A percentile compares a stretch with the other conserved stretches of the same genome.
Conservation (phyloP, 2,329 filamentous ascomycete species). For the Aschersonia sp. region DNA sequence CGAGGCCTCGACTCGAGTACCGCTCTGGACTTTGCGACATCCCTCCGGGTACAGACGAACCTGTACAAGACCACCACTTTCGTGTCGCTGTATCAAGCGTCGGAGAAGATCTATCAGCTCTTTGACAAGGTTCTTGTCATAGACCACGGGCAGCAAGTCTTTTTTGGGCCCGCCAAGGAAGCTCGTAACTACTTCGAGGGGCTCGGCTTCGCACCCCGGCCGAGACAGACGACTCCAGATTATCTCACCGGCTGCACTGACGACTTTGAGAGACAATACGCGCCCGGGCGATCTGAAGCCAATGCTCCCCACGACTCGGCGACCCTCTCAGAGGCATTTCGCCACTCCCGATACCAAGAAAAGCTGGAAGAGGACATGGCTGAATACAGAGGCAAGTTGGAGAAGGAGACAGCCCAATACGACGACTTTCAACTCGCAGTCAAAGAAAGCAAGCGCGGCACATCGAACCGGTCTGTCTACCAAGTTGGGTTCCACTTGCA, state of each 20-base stretch:
- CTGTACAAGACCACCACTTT: slow-evolving; percentile 75
- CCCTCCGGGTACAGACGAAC: slow-evolving; percentile 67
- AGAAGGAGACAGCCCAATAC: slow-evolving; percentile 50
- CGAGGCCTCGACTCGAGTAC: slow-evolving; percentile 55
- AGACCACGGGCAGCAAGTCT: slow-evolving; percentile 61
- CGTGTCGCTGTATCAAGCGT: slow-evolving; percentile 75
- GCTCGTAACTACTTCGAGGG: slow-evolving; percentile 63
- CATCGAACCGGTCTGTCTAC: slow-evolving; percentile 66
- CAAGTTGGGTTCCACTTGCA: slow-evolving; percentile 72
- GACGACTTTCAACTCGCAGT: slow-evolving; percentile 68
- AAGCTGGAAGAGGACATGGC: slow-evolving; percentile 51
- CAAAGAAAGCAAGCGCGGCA: slow-evolving; percentile 62
- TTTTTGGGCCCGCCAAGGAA: slow-evolving; percentile 53
- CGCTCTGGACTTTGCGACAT: slow-evolving; percentile 52
- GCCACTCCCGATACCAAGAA: slow-evolving; percentile 43
- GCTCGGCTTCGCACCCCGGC: slow-evolving; percentile 60
- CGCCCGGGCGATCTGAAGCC: slow-evolving; percentile 46
- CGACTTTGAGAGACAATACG: slow-evolving; percentile 68
- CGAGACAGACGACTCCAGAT: slow-evolving; percentile 67
- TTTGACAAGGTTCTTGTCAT: slow-evolving; percentile 82
- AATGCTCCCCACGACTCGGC: slow-evolving; percentile 58
- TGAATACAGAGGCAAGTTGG: slow-evolving; percentile 49
- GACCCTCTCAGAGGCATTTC: slow-evolving; percentile 55
- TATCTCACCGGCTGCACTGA: slow-evolving; percentile 75
- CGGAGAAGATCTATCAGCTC: slow-evolving; percentile 63